These are phyloP conservation scores for Melampsora americana DNA, from an alignment of 1,284 basidiomycete species.

Conservation along the genomic window DNA sequence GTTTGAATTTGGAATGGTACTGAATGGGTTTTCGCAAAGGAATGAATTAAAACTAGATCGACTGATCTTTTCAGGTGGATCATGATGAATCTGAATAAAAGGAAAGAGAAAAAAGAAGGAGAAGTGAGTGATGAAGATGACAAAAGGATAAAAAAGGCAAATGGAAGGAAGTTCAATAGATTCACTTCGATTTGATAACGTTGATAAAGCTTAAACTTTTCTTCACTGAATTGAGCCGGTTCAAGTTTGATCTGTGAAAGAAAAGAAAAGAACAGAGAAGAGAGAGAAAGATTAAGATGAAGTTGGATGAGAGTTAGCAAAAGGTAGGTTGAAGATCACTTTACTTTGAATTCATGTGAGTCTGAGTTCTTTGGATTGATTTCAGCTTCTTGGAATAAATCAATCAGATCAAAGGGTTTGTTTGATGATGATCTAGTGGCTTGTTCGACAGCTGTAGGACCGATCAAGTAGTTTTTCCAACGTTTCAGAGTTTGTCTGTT, in stretches of 20 bases:
- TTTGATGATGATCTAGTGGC: slow-evolving; percentile 51
- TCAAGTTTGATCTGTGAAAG: slow-evolving; percentile 70
- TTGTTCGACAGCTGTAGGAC: not conserved
- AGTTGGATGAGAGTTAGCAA: not conserved
- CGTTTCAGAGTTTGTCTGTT: slow-evolving; percentile 31
- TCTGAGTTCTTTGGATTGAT: slow-evolving; percentile 23
- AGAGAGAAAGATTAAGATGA: not conserved
- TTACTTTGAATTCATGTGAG: not conserved
- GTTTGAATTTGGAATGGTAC: not conserved
- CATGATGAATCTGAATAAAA: slow-evolving; percentile 32
- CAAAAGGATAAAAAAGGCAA: not conserved
- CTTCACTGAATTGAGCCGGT: slow-evolving; percentile 68
- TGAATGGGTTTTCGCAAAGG: slow-evolving; percentile 26
- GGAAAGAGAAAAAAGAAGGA: no score
- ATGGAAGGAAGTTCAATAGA: no score
- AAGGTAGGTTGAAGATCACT: not conserved
- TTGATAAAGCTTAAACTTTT: slow-evolving; percentile 74
- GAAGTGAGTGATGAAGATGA: not conserved
- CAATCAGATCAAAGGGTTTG: slow-evolving; percentile 28
- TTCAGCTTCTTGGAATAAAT: slow-evolving; percentile 52
- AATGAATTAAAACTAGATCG: slow-evolving; percentile 17
- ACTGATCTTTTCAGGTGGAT: slow-evolving; percentile 9
- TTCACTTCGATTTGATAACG: slow-evolving; percentile 46
- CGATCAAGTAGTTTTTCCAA: not conserved
- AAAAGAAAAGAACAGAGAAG: not conserved